These are phyloP conservation scores for Chlorella sp. DNA, from an alignment of 139 green algal species.

Conservation along the genomic window DNA sequence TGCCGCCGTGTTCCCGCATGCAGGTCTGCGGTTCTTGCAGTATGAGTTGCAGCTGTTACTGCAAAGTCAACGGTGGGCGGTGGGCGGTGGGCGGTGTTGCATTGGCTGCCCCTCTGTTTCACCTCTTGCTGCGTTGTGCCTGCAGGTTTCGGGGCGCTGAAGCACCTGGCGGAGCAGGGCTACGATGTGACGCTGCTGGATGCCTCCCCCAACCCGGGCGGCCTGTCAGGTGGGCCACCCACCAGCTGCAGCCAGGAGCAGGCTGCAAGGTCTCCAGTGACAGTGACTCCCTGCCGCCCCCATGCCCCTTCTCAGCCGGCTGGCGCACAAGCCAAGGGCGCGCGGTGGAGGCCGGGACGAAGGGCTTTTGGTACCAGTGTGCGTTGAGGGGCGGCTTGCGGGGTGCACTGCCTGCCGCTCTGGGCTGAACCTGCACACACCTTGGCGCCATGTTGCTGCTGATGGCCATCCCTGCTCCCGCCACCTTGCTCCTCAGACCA, in stretches of 20 bases:
- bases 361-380: constrained; percentile 76
- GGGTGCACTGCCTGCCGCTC: too few relatives aligned
- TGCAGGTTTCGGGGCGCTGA: constrained; percentile 85
- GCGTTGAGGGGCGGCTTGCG: background rate
- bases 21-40: too few relatives aligned
- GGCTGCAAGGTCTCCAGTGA: background rate
- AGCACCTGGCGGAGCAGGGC: constrained; percentile 77
- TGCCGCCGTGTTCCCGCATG: too few relatives aligned
- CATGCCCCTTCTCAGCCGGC: constrained; percentile 37
- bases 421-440: too few relatives aligned
- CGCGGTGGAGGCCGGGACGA: constrained; percentile 89
- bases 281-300: background rate
- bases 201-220: constrained; percentile 73
- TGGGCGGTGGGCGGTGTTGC: too few relatives aligned
- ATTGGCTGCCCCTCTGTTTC: too few relatives aligned
- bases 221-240: constrained; percentile 47
- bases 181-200: constrained; percentile 85
- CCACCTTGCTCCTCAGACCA: constrained; percentile 44
- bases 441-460: background rate
- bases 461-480: background rate
- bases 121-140: background rate
- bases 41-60: too few relatives aligned
- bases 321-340: constrained; percentile 69
- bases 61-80: too few relatives aligned
- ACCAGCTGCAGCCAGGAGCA: background rate